These are phyloP conservation scores for Irpex rosettiformis DNA, from an alignment of 1,284 basidiomycete species.

Conservation along the genomic window DNA sequence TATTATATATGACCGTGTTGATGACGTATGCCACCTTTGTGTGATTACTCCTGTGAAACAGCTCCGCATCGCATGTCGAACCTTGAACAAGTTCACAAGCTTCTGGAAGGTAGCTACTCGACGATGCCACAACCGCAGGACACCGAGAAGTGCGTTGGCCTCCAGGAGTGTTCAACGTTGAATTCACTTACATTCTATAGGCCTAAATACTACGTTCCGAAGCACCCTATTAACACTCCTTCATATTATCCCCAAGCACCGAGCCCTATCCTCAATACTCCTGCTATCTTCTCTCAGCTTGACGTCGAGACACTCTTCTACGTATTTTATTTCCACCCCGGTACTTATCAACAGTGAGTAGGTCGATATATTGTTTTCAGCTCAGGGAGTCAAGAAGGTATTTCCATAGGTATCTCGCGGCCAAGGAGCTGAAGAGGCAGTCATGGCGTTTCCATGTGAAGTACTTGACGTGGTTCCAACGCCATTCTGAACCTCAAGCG, in stretches of 20 bases:
- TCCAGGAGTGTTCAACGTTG: background rate
- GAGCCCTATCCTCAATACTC: conserved; percentile 78
- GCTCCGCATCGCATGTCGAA: conserved; percentile 84
- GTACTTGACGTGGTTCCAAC: conserved; percentile 99
- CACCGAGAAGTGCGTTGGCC: conserved; percentile 80
- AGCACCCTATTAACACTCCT: conserved; percentile 91
- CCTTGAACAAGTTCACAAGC: conserved; percentile 86
- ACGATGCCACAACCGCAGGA: conserved; percentile 92
- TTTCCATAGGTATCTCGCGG: conserved; percentile 79
- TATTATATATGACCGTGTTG: background rate
- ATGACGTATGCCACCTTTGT: background rate
- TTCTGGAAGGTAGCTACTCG: conserved; percentile 87
- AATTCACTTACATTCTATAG: conserved; percentile 35
- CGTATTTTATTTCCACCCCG: conserved; percentile 97
- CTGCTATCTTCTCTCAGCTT: conserved; percentile 86
- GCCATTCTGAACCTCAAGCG: conserved; percentile 97
- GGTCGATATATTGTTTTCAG: background rate
- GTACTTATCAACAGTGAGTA: conserved; percentile 93
- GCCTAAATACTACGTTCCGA: conserved; percentile 95
- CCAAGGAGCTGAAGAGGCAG: conserved; percentile 95
- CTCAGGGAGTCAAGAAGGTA: conserved; percentile 9
- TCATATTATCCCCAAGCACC: conserved; percentile 93
- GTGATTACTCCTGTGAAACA: conserved; percentile 28
- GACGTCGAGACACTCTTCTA: conserved; percentile 99
- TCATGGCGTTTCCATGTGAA: conserved; percentile 99